Evolutionary conservation across 192 early-diverging fungal genomes (phyloP).

Genomic region (Diversispora eburnea): DNA sequence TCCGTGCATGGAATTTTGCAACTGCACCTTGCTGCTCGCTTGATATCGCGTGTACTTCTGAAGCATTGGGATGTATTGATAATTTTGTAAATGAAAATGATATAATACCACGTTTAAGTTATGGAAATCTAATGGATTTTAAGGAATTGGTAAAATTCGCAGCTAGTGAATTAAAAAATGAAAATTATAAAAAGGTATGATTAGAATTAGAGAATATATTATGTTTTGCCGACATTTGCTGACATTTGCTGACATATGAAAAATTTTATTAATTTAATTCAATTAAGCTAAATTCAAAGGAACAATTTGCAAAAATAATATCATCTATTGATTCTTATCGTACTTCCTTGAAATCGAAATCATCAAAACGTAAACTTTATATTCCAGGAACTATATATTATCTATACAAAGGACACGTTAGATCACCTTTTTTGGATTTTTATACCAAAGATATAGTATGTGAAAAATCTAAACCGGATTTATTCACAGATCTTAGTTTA

Average conservation of each 20-base stretch:
- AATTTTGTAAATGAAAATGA: conserved; percentile 45
- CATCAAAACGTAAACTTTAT: conserved; percentile 15
- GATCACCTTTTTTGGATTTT: conserved; percentile 30
- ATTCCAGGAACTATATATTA: conserved; percentile 39
- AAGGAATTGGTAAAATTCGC: conserved; percentile 45
- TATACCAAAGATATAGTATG: conserved; percentile 41
- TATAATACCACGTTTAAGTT: conserved; percentile 37
- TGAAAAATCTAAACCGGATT: conserved; percentile 35
- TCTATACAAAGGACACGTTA: conserved; percentile 36
- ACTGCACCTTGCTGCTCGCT: conserved; percentile 37
- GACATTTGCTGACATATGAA: not conserved
- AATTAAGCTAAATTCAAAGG: conserved; percentile 5
- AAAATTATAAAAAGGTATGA: conserved; percentile 26
- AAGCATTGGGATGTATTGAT: conserved; percentile 33
- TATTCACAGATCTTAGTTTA: conserved; percentile 38
- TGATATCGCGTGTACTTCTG: conserved; percentile 30
- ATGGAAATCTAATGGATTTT: conserved; percentile 42
- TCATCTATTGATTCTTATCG: conserved; percentile 21
- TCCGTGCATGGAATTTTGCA: conserved; percentile 41
- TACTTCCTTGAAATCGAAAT: not conserved
- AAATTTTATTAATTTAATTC: not conserved
- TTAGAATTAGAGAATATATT: not conserved
- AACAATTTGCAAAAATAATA: conserved; percentile 6
- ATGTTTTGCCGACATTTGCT: not conserved
- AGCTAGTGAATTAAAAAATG: conserved; percentile 36